phyloP scores from a whole-genome alignment of 192 early-diverging fungal species.

The Powellomyces hirtus region DNA sequence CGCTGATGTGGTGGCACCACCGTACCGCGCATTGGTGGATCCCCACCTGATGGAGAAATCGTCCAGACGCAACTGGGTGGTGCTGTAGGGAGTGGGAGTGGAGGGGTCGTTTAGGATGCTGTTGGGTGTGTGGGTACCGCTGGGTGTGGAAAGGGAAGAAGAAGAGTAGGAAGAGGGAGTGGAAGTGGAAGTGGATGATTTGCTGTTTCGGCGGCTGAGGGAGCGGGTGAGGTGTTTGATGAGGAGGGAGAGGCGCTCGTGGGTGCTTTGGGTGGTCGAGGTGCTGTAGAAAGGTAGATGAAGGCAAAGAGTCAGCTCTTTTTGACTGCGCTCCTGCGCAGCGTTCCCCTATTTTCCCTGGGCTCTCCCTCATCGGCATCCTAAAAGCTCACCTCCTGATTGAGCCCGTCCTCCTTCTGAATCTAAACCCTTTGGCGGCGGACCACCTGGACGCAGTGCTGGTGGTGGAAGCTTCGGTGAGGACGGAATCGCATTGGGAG shows the following conservation, averaged over 20 bases:
- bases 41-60: slow-evolving; percentile 2
- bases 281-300: background rate
- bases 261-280: slow-evolving; percentile 7
- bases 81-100: background rate
- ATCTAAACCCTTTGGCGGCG: background rate
- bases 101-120: background rate
- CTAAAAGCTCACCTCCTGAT: slow-evolving; percentile 11
- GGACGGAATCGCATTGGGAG: slow-evolving; percentile 3
- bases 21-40: background rate
- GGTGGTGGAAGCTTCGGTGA: background rate
- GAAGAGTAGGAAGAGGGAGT: background rate
- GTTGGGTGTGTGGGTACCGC: background rate
- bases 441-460: slow-evolving; percentile 1
- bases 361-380: no score
- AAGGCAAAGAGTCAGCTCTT: background rate
- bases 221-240: slow-evolving; percentile 3
- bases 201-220: background rate
- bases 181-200: background rate
- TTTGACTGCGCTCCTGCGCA: background rate
- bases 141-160: no score
- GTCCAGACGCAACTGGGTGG: background rate
- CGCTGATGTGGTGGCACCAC: background rate
- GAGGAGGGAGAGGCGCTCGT: background rate
- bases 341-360: background rate
- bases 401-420: background rate